phyloP scores from a whole-genome alignment of 345 rosid genomes.

The Euphorbia pulcherrima region DNA sequence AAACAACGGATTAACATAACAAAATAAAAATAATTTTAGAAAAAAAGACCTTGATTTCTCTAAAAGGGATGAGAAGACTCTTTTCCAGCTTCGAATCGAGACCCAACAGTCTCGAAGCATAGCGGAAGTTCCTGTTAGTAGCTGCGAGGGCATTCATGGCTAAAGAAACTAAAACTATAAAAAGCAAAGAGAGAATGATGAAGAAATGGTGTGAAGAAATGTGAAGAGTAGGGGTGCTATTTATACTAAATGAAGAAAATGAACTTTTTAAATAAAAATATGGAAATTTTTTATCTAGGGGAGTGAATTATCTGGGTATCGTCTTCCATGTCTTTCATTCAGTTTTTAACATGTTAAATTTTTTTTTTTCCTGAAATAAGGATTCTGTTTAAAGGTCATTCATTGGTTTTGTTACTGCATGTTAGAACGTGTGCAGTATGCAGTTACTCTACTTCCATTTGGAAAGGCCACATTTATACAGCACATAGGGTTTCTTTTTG shows the following conservation, averaged over 20 bases:
- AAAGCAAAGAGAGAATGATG: background rate
- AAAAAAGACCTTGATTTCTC: slow-evolving; percentile 22
- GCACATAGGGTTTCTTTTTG: too few relatives aligned
- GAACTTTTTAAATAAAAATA: too few relatives aligned
- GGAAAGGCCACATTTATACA: too few relatives aligned
- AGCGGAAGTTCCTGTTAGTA: slow-evolving; percentile 26
- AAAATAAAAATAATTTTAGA: too few relatives aligned
- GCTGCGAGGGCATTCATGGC: slow-evolving; percentile 31
- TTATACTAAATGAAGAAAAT: background rate
- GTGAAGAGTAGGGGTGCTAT: background rate
- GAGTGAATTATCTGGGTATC: background rate
- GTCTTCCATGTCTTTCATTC: too few relatives aligned
- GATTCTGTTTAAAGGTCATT: background rate
- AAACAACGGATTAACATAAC: too few relatives aligned
- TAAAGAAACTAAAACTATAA: background rate
- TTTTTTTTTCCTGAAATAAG: too few relatives aligned
- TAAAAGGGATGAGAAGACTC: slow-evolving; percentile 27
- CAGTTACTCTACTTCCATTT: background rate
- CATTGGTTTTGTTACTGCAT: background rate
- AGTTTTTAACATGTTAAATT: too few relatives aligned
- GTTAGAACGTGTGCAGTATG: background rate
- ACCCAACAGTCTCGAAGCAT: slow-evolving; percentile 22
- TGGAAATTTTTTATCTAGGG: too few relatives aligned
- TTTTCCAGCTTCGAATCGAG: slow-evolving; percentile 26
- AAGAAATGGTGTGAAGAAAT: background rate